Base-by-base conservation (phyloP, 1,139 yeast species). In the Fermentozyma sake region DNA sequence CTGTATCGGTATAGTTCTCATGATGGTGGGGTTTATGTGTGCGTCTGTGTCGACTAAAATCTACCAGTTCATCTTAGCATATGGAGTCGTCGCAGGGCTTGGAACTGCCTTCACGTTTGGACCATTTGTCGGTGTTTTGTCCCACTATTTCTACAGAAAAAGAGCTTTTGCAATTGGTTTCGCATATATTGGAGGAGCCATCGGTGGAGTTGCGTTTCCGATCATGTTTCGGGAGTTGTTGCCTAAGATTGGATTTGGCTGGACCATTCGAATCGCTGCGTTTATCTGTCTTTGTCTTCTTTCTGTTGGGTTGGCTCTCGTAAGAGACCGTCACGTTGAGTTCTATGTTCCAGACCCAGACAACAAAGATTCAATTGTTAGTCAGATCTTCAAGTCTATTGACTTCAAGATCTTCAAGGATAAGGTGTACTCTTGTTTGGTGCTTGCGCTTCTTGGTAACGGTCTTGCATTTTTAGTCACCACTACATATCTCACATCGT, bases 121-220 rank as follows among this genome's bases (percentile, higher is more conserved):
- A 4, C 49, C 55, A 10, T 41, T 50, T 23, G 42, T 55, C 6
- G 49, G 46, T 3, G 43, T 43, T 1, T 25, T 50, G 9, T 44
- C 52, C 27, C 61, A 55, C 26, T 53, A 44, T 39, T 55, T 50
- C 32, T 34, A 37, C 10, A 33, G 27, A 12, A 39, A 36, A 15
- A 28, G 59, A 16, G 56, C 55, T 2, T 36, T 45, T 18, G 58
- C 55, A 4, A 42, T 51, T 18, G 58, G 59, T 3, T 12, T 41
- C 0, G 49, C 51, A 3, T 51, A 51, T 28, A 42, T 50, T 10
- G 60, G 60, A 2, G 56, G 60, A 14, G 55, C 52, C 4, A 18
- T 53, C n/a, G 60, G 60, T 2, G 61, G 61, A 1, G 46, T 54
- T 3, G 34, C 48, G 7, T 43, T 46, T 20, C 61, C 61, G 4